Evolutionary conservation across 352 stramenopile genomes (phyloP), one percentile per base, ranked within the genome.

Genomic region (Phytophthora litchii): DNA sequence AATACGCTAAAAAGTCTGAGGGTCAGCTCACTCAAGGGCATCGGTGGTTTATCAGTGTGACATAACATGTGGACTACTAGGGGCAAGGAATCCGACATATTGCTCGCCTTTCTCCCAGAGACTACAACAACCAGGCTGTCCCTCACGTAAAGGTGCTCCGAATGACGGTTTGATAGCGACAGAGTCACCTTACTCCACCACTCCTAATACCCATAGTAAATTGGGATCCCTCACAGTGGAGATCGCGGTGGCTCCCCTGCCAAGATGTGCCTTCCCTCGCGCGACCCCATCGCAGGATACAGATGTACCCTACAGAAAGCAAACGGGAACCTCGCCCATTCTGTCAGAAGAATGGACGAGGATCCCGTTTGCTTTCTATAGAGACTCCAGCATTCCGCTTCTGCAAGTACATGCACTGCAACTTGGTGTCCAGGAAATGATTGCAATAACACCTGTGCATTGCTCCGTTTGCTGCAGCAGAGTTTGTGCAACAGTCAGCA

Each of bases 241-340:
- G 37, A 43, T 25, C 37, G 37, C 9, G n/a, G 17, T 17, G 37
- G 16, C n/a, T 17, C 25, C 37, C n/a, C 17, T 16, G 38, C 23
- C 27, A 45, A 46, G 16, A 56, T 37, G 23, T 46, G 37, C 25
- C 37, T 40, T 56, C 38, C 36, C 35, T 56, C 48, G 47, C 35
- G 34, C 29, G 25, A 17, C 21, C 52, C 43, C 52, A 60, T 60
- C 52, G 16, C 32, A 53, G 37, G 41, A 60, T 60, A 36, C 16
- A 3, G 23, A 8, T 46, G 20, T 13, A 46, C 43, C 40, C 31
- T 36, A 29, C 47, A 54, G 21, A 14, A 36, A 27, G 9, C 48
- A n/a, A 56, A 25, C 23, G 48, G 23, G 23, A 32, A 40, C 25
- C 19, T 27, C 48, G 14, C 14, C 20, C 23, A 27, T 27, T 27